Evolutionary conservation across 23 red algal genomes (phyloP), one percentile per base, ranked within the genome.

Genomic region (Agarophyton chilense): DNA sequence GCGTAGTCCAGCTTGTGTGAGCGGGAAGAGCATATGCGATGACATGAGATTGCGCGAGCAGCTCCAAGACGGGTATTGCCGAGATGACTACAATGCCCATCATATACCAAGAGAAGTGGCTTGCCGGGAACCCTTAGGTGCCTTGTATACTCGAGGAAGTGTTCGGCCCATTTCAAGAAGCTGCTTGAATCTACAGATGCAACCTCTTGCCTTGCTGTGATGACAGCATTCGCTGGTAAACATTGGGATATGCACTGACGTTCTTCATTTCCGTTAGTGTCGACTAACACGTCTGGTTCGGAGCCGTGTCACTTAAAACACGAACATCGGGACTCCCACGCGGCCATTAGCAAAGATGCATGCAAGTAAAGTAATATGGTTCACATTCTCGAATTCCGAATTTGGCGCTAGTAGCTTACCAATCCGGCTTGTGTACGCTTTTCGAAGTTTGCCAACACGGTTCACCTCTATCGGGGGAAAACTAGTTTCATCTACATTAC

Each of bases 1-100:
- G 84, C 16, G 66, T 89, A 2, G 36, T 77, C n/a, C n/a, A n/a
- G n/a, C n/a, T n/a, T n/a, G n/a, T n/a, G n/a, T n/a, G n/a, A n/a
- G 66, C 84, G 1, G 67, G 84, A 24, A 89, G 71, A 73, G 68
- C 38, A 47, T 89, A 89, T 31, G 25, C 84, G 32, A 89, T 77
- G 1, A 89, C 39, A 42, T 78, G 52, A 1, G 70, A 52, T 4
- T 24, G n/a, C 18, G 35, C 66, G 42, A 89, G 62, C 28, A 53
- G 35, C 24, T 77, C 66, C 12, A 72, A 47, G 8, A 62, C 26
- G 8, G 56, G 67, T n/a, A 73, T n/a, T 49, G 42, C 7, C 8
- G 7, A 73, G 35, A 34, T 73, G 67, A 49, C 13, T 36, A 36
- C 67, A 8, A 49, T 73, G 33, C 21, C 13, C 67, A 22, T 73